A percentile compares a stretch with the other conserved stretches of the same genome.
These are phyloP conservation scores for Funneliformis mosseae DNA, from an alignment of 192 early-diverging fungal genomes.

Conservation along the genomic window DNA sequence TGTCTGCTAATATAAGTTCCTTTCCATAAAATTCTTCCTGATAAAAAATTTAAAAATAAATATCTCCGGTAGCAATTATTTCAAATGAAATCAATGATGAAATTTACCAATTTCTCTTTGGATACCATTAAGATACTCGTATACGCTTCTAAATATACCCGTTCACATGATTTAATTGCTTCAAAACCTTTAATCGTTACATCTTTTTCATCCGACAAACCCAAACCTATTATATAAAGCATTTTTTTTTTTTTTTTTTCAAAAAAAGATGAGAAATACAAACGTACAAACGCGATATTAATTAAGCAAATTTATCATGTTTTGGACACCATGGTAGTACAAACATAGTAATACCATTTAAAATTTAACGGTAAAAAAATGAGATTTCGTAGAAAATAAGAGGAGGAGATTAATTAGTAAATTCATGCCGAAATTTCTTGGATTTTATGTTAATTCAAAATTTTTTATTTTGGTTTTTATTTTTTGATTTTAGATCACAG, in stretches of 20 bases:
- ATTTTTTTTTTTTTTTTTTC: constrained; percentile 45
- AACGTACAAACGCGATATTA: too few relatives aligned
- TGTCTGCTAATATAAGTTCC: constrained; percentile 84
- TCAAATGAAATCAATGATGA: not conserved
- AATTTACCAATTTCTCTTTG: constrained; percentile 69
- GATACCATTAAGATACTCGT: constrained; percentile 91
- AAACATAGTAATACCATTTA: too few relatives aligned
- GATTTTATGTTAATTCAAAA: too few relatives aligned
- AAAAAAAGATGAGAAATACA: not conserved
- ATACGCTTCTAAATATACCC: constrained; percentile 95
- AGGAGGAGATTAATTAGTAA: too few relatives aligned
- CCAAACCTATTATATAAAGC: constrained; percentile 90
- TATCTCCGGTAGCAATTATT: not conserved
- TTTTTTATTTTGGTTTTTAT: too few relatives aligned
- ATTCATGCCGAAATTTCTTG: too few relatives aligned
- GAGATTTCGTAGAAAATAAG: too few relatives aligned
- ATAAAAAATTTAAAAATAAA: not conserved
- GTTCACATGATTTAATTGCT: constrained; percentile 81
- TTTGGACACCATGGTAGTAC: too few relatives aligned
- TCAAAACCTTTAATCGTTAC: constrained; percentile 97
- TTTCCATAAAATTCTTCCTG: constrained; percentile 90
- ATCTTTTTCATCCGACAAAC: constrained; percentile 94
- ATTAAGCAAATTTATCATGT: too few relatives aligned
- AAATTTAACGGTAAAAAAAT: too few relatives aligned
- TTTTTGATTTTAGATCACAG: too few relatives aligned